phyloP scores from a whole-genome alignment of 1,139 yeast genomes.

The Spathaspora jeffriesii region DNA sequence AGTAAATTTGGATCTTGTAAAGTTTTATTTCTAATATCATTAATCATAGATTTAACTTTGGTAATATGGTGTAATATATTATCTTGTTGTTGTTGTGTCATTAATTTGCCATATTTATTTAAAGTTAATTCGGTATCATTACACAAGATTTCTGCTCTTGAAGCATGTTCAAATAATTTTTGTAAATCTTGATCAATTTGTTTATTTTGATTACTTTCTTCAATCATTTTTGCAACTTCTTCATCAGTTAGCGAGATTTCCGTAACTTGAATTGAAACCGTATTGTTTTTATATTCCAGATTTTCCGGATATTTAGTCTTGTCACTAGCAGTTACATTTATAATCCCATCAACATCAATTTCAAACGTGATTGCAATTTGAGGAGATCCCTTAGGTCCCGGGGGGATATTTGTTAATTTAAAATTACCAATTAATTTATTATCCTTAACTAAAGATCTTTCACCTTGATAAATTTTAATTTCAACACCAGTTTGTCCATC shows the following conservation, averaged over 20 bases:
- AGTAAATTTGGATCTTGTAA: conserved; percentile 36
- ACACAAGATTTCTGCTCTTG: conserved; percentile 56
- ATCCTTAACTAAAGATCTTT: conserved; percentile 70
- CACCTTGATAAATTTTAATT: conserved; percentile 78
- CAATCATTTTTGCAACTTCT: conserved; percentile 58
- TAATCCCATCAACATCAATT: conserved; percentile 83
- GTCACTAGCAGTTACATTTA: conserved; percentile 72
- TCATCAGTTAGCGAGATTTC: conserved; percentile 67
- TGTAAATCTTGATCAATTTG: conserved; percentile 43
- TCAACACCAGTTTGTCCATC: conserved; percentile 85
- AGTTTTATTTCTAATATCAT: conserved; percentile 39
- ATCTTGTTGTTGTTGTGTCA: conserved; percentile 38
- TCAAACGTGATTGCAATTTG: conserved; percentile 74
- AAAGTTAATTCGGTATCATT: conserved; percentile 57
- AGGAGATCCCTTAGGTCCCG: conserved; percentile 75
- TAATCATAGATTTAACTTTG: conserved; percentile 42
- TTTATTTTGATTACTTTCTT: conserved; percentile 47
- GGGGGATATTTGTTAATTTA: conserved; percentile 65
- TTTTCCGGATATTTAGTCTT: conserved; percentile 51
- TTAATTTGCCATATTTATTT: conserved; percentile 40
- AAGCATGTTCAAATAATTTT: conserved; percentile 46
- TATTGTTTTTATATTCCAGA: conserved; percentile 29
- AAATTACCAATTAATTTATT: conserved; percentile 75
- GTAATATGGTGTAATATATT: conserved; percentile 28
- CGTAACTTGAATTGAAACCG: conserved; percentile 66